Percentiles rank a stretch among this genome's conserved stretches.
Conservation (phyloP, 1,139 yeast genomes). For the Pneumocystis wakefieldiae region DNA sequence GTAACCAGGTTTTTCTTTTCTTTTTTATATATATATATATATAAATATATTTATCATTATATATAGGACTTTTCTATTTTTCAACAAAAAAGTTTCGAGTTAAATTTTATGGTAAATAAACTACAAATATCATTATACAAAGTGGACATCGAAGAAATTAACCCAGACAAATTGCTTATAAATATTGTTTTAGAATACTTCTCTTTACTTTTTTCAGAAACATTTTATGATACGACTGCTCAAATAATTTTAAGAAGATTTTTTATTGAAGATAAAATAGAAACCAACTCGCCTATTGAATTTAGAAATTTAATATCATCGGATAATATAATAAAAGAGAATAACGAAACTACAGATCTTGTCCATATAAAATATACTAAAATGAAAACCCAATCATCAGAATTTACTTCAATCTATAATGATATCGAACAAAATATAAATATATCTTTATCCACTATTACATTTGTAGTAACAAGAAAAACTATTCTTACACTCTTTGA, state of each 20-base stretch:
- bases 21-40: slow-evolving; percentile 8
- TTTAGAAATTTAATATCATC: slow-evolving; percentile 61
- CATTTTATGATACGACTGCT: slow-evolving; percentile 48
- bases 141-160: slow-evolving; percentile 34
- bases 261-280: slow-evolving; percentile 61
- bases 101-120: slow-evolving; percentile 49
- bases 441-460: slow-evolving; percentile 67
- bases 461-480: slow-evolving; percentile 60
- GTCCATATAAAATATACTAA: slow-evolving; percentile 49
- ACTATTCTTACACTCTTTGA: slow-evolving; percentile 67
- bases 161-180: slow-evolving; percentile 40
- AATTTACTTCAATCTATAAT: slow-evolving; percentile 28
- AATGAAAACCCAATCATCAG: slow-evolving; percentile 44
- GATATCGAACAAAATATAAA: slow-evolving; percentile 70
- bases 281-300: slow-evolving; percentile 45
- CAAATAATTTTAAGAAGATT: slow-evolving; percentile 51
- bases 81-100: slow-evolving; percentile 51
- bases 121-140: slow-evolving; percentile 45
- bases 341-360: slow-evolving; percentile 31
- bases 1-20: background rate
- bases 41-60: slow-evolving; percentile 1
- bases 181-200: slow-evolving; percentile 59
- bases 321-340: slow-evolving; percentile 31
- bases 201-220: slow-evolving; percentile 43
- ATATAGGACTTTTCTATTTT: slow-evolving; percentile 1